phyloP scores from a whole-genome alignment of 169 alveolate species.

The Cytauxzoon felis region DNA sequence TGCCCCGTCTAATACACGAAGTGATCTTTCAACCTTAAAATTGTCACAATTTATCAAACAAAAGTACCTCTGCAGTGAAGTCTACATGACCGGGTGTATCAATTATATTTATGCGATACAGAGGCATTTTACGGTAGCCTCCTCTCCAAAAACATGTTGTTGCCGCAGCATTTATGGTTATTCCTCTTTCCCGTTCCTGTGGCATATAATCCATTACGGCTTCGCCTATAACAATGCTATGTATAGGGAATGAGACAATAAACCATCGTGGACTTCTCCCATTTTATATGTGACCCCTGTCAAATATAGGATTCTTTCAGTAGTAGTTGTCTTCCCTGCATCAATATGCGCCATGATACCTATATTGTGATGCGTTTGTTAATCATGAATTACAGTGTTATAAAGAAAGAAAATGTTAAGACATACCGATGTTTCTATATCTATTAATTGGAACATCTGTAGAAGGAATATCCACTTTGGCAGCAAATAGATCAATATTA shows the following conservation, averaged over 20 bases:
- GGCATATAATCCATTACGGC: slow-evolving; percentile 95
- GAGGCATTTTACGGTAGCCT: slow-evolving; percentile 68
- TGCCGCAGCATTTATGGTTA: slow-evolving; percentile 95
- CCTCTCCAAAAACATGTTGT: slow-evolving; percentile 91
- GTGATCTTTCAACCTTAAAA: slow-evolving; percentile 83
- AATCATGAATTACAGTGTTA: not conserved
- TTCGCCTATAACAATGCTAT: slow-evolving; percentile 77
- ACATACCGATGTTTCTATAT: slow-evolving; percentile 57
- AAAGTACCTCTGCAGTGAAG: slow-evolving; percentile 88
- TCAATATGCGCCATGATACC: slow-evolving; percentile 97
- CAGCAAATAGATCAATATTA: not conserved
- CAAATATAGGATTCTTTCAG: slow-evolving; percentile 90
- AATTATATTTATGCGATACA: slow-evolving; percentile 87
- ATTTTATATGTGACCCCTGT: slow-evolving; percentile 86
- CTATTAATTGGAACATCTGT: slow-evolving; percentile 40
- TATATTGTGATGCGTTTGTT: slow-evolving; percentile 48
- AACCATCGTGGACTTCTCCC: slow-evolving; percentile 83
- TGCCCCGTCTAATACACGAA: slow-evolving; percentile 95
- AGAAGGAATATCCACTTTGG: slow-evolving; percentile 3
- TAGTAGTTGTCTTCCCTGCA: slow-evolving; percentile 96
- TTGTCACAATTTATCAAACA: not conserved
- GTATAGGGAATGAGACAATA: not conserved
- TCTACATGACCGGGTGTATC: slow-evolving; percentile 98
- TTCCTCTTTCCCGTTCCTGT: slow-evolving; percentile 94
- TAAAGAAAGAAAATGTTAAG: not conserved